These are phyloP conservation scores for Geoglossum glabrum DNA, from an alignment of 495 filamentous ascomycete species.

Conservation along the genomic window DNA sequence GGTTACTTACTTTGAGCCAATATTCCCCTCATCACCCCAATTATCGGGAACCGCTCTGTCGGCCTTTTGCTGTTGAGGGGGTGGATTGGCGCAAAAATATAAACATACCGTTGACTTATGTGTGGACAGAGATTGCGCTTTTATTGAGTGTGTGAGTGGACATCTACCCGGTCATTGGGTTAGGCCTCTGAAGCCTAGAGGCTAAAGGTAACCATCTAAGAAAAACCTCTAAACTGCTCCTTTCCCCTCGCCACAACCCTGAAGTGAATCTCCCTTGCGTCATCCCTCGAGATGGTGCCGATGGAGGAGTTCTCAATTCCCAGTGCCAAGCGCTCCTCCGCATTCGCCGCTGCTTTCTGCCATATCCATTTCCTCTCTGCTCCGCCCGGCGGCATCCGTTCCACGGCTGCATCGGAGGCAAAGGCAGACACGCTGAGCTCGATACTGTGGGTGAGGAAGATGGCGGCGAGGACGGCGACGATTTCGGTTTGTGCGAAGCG, in stretches of 20 bases:
- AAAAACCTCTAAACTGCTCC: constrained; percentile 38
- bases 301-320: constrained; percentile 18
- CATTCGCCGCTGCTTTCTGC: constrained; percentile 29
- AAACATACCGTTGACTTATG: no score
- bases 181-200: no score
- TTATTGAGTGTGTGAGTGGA: no score
- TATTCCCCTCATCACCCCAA: no score
- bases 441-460: constrained; percentile 43
- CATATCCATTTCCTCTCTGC: constrained; percentile 30
- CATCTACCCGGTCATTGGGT: no score
- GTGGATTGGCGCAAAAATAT: no score
- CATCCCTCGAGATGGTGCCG: background rate
- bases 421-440: constrained; percentile 34
- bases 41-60: no score
- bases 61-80: no score
- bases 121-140: no score
- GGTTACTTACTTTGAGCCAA: no score
- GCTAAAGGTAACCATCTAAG: no score
- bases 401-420: background rate
- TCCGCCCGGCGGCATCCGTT: background rate
- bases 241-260: constrained; percentile 39
- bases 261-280: constrained; percentile 28
- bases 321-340: constrained; percentile 22
- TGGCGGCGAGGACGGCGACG: constrained; percentile 41
- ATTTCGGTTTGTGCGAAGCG: constrained; percentile 65